Evolutionary conservation across 2,329 filamentous ascomycete genomes (phyloP).

Genomic region (Trichophyton equinum): DNA sequence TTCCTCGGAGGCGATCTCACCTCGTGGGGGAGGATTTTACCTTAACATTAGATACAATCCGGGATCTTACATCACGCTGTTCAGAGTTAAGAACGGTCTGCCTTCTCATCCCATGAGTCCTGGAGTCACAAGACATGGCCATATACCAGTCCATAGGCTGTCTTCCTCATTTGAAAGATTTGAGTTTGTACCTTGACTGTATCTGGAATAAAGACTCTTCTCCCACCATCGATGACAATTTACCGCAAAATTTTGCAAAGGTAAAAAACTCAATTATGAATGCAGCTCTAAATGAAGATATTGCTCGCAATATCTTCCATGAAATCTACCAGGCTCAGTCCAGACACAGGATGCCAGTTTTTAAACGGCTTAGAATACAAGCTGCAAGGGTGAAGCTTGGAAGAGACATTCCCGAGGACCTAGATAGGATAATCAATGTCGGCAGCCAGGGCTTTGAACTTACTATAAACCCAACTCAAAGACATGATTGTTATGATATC

Average conservation of each 20-base stretch:
- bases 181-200: neutral
- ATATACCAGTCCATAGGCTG: neutral
- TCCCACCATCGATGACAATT: neutral
- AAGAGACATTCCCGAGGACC: neutral
- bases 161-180: neutral
- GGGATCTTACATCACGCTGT: neutral
- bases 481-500: neutral
- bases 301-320: conserved; percentile 4
- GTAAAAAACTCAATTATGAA: neutral
- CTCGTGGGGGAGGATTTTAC: neutral
- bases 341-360: neutral
- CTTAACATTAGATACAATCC: neutral
- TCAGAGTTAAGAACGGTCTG: neutral
- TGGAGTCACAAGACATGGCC: neutral
- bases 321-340: neutral
- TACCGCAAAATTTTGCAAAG: neutral
- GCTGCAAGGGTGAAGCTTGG: neutral
- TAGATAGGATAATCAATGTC: neutral
- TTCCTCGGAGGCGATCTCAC: neutral
- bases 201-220: neutral
- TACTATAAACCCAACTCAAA: neutral
- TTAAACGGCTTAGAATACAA: neutral
- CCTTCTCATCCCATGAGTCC: neutral
- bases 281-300: neutral
- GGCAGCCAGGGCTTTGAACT: neutral